Evolutionary conservation across 441 rosid species (phyloP), one percentile per base, ranked within the genome.

Genomic region (Erodium chrysanthum): DNA sequence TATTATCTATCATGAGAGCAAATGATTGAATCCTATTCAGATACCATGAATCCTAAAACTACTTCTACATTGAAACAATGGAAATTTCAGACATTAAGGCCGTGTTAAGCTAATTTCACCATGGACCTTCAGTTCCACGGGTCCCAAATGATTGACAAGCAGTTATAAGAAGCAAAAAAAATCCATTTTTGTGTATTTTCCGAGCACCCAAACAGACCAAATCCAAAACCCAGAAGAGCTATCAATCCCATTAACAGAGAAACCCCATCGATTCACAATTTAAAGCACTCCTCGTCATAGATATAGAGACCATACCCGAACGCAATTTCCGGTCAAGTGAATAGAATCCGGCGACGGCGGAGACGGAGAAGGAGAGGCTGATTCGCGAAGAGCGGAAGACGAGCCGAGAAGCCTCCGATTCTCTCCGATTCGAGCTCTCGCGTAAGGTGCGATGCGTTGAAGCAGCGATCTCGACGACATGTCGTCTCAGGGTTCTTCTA

Each of bases 101-200:
- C 54, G n/a, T 46, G 7, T 46, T 15, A 46, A 46, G 54, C 54
- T 46, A 14, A 46, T 17, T 46, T 2, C 54, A 46, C 15, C 54
- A 15, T 14, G 54, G 54, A 5, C 11, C 61, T 54, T 17, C 18
- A 17, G 15, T 54, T 21, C 23, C 61, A 7, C 22, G 7, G 25
- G 23, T 54, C 40, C 25, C 61, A 54, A 54, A 54, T 54, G 23
- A 54, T 17, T 18, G 25, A 9, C 9, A 21, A 9, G 12, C 29
- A 23, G 18, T 44, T 69, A 65, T 23, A 42, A 25, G 25, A 23
- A 21, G 37, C 20, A 35, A 42, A 4, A 27, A 31, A 70, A 46
- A 11, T 60, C 29, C 31, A 9, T 27, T 72, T 72, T 67, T 64
- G 52, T 8, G 52, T 33, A 18, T 33, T 66, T 72, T 67, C 67